Evolutionary conservation across 768 basidiomycete species (phyloP).

Genomic region (Lepiota brunneoincarnata): DNA sequence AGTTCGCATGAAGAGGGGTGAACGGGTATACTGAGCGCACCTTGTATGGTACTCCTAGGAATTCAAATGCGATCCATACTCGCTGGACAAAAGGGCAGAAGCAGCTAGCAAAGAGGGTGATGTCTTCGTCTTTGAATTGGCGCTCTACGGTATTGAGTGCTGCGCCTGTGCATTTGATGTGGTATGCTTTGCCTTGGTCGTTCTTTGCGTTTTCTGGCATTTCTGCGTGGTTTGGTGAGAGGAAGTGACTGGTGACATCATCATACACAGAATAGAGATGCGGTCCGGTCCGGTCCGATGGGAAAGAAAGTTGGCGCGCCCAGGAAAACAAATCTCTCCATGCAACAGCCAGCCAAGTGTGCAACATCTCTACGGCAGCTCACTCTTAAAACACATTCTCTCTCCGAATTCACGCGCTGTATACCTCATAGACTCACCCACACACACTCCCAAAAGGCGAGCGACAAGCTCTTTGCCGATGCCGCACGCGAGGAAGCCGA

Average conservation of each 20-base stretch:
- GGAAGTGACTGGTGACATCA: neutral
- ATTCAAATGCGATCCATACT: conserved; percentile 74
- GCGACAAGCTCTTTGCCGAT: conserved; percentile 65
- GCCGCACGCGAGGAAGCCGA: conserved; percentile 53
- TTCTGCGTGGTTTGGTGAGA: neutral
- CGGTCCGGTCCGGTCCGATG: too few relatives aligned
- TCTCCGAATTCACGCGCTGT: neutral
- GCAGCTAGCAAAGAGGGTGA: conserved; percentile 69
- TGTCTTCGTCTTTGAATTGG: conserved; percentile 46
- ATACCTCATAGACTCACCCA: neutral
- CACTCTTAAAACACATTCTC: too few relatives aligned
- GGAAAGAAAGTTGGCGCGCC: neutral
- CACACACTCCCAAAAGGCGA: conserved; percentile 40
- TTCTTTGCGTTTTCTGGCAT: conserved; percentile 8
- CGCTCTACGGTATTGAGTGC: conserved; percentile 56
- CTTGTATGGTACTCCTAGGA: conserved; percentile 68
- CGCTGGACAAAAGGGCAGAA: conserved; percentile 85
- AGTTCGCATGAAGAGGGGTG: neutral
- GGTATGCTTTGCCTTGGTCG: conserved; percentile 32
- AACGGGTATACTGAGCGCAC: conserved; percentile 29
- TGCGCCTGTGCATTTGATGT: conserved; percentile 37
- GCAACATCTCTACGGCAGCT: neutral
- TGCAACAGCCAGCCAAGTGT: neutral
- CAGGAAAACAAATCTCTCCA: neutral
- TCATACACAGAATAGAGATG: neutral